A percentile compares a stretch with the other conserved stretches of the same genome.
Conservation (phyloP, 2,329 filamentous ascomycete species). For the Ascosphaera apis region DNA sequence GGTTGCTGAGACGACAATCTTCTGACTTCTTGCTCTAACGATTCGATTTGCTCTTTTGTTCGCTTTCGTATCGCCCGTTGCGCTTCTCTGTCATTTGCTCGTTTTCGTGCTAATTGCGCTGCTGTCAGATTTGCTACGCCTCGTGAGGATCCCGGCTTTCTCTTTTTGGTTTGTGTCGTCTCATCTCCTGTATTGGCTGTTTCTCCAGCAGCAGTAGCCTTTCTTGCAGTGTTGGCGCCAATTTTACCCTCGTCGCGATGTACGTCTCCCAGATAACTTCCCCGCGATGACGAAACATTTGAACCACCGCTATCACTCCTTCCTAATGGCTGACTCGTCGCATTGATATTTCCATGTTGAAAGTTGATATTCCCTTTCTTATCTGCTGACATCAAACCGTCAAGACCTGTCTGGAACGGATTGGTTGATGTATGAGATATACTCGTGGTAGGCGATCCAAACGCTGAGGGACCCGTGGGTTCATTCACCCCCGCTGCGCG, state of each 20-base stretch:
- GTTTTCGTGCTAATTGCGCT: constrained; percentile 70
- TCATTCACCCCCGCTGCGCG: not conserved
- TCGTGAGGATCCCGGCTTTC: constrained; percentile 29
- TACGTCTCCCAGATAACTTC: not conserved
- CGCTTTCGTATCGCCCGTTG: constrained; percentile 67
- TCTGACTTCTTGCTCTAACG: constrained; percentile 45
- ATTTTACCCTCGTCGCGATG: not conserved
- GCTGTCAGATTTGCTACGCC: constrained; percentile 74
- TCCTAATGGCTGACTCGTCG: not conserved
- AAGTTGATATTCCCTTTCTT: not conserved
- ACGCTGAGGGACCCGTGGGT: not conserved
- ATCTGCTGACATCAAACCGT: not conserved
- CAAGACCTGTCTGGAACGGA: not conserved
- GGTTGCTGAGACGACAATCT: constrained; percentile 61
- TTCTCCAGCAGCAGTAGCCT: not conserved
- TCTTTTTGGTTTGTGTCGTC: constrained; percentile 11
- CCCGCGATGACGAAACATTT: not conserved
- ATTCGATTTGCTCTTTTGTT: constrained; percentile 58
- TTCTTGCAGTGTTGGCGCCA: not conserved
- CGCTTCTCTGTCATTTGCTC: constrained; percentile 75
- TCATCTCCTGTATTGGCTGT: not conserved
- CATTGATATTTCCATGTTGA: not conserved
- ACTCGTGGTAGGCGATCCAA: not conserved
- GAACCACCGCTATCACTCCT: not conserved
- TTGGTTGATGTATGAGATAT: not conserved